These are phyloP conservation scores for Penicillium pulvis DNA, from an alignment of 495 filamentous ascomycete genomes.

Conservation along the genomic window DNA sequence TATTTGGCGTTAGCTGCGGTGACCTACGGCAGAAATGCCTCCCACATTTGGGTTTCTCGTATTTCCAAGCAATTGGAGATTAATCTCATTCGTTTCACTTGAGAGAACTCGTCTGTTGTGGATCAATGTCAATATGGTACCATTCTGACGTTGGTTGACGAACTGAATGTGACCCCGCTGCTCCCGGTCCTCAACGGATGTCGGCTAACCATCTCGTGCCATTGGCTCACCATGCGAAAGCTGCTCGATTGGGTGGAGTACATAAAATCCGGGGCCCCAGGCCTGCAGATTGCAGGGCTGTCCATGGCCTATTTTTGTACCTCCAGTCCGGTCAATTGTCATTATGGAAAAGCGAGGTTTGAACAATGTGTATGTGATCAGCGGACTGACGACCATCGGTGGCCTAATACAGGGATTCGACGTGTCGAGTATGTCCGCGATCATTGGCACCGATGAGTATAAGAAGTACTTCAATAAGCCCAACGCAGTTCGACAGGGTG, in stretches of 20 bases:
- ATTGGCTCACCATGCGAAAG: constrained; percentile 11
- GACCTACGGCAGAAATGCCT: constrained; percentile 13
- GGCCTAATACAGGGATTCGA: constrained; percentile 26
- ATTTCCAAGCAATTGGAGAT: neutral
- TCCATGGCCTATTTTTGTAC: constrained; percentile 1
- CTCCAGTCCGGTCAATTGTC: neutral
- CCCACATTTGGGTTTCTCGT: neutral
- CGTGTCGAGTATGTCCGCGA: constrained; percentile 27
- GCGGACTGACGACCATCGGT: constrained; percentile 22
- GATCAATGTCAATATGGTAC: constrained; percentile 12
- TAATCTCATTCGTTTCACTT: neutral
- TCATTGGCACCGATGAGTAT: constrained; percentile 27
- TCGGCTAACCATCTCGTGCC: constrained; percentile 9
- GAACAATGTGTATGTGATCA: constrained; percentile 26
- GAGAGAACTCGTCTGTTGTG: constrained; percentile 1
- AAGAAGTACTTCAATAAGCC: constrained; percentile 23
- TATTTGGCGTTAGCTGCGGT: constrained; percentile 7
- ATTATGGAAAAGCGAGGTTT: constrained; percentile 21
- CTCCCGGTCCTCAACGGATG: constrained; percentile 17
- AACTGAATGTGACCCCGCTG: constrained; percentile 5
- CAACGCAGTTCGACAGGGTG: constrained; percentile 19
- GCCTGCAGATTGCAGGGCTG: neutral
- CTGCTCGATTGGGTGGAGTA: constrained; percentile 17
- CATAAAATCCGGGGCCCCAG: constrained; percentile 27
- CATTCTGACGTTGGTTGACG: constrained; percentile 13